Evolutionary conservation across 1,284 basidiomycete genomes (phyloP), one percentile per base, ranked within the genome.

Genomic region (Lentinula novae-zelandiae): DNA sequence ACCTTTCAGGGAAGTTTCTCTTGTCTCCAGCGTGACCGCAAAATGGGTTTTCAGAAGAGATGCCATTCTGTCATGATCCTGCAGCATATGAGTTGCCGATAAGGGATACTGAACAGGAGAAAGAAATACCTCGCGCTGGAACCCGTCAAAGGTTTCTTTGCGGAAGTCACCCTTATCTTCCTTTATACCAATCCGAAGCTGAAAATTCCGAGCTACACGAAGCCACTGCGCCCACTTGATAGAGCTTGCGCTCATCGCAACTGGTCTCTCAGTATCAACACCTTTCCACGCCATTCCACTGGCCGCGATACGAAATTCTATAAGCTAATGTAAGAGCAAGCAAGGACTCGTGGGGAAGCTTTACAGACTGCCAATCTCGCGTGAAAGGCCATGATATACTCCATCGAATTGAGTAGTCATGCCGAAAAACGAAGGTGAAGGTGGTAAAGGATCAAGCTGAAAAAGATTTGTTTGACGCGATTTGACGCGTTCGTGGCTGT

Each of bases 211-310:
- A 34, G 95, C 96, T 39, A 97, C 96, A 57, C 95, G 85, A 49
- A 93, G 78, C 96, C 96, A 98, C 64, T 90, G 87, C 0, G 87
- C 90, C 82, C 89, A 92, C 73, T 93, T 93, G 64, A 98, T 90
- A 65, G 95, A 90, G 15, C 75, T 76, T 0, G 86, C 83, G 12
- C 84, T 78, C 63, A 96, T 83, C 3, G 91, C 89, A 9, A 82
- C 81, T 52, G 88, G 82, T 2, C 77, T 73, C 51, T 89, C 88
- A 13, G 78, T 80, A 20, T 90, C 85, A 53, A 86, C 83, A 55
- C 85, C 87, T 68, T 90, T 96, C 96, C 96, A 98, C 5, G 93
- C 95, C 76, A 98, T 89, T 56, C 95, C 96, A 67, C 88, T 92
- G 31, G 82, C 71, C 20, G 93, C 94, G 67, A 98, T 83, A 67